Percentiles rank a stretch among this genome's conserved stretches.
Evolutionary conservation across 352 stramenopile genomes (phyloP).

Genomic region (Phytopythium sindhum): DNA sequence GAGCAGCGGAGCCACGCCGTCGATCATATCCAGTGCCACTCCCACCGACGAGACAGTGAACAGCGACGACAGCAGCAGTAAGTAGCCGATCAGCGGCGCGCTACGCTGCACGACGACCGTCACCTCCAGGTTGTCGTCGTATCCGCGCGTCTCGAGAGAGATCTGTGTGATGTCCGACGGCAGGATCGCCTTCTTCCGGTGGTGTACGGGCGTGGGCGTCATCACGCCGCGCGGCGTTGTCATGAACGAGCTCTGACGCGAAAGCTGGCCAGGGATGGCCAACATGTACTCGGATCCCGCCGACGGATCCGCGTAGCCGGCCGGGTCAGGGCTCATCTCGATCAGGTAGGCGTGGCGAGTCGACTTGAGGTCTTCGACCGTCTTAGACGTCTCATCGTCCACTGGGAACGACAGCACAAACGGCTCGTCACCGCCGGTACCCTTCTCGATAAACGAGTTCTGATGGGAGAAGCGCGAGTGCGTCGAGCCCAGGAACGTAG

Average conservation of each 20-base stretch:
- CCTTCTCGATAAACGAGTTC: conserved; percentile 36
- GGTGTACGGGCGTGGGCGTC: conserved; percentile 31
- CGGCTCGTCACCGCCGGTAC: conserved; percentile 28
- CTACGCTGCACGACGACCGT: conserved; percentile 65
- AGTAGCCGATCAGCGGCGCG: conserved; percentile 66
- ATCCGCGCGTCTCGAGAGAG: conserved; percentile 62
- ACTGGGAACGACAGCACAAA: conserved; percentile 80
- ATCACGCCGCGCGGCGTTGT: conserved; percentile 21
- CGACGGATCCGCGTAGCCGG: conserved; percentile 27
- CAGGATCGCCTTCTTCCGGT: conserved; percentile 34
- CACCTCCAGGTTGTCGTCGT: conserved; percentile 68
- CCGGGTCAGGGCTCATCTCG: conserved; percentile 64
- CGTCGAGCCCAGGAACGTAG: conserved; percentile 44
- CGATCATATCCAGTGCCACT: conserved; percentile 67
- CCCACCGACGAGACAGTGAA: conserved; percentile 76
- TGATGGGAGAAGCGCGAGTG: conserved; percentile 41
- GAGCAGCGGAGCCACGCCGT: conserved; percentile 55
- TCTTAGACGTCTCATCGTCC: conserved; percentile 58
- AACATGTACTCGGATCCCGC: conserved; percentile 63
- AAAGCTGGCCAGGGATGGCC: conserved; percentile 47
- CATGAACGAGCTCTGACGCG: conserved; percentile 7
- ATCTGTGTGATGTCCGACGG: conserved; percentile 74
- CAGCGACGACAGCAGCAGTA: conserved; percentile 61
- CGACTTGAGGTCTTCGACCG: conserved; percentile 41
- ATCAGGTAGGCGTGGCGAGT: conserved; percentile 76